A percentile compares a stretch with the other conserved stretches of the same genome.
Evolutionary conservation across 768 basidiomycete species (phyloP).

Genomic region (Boletus vermiculosoides): DNA sequence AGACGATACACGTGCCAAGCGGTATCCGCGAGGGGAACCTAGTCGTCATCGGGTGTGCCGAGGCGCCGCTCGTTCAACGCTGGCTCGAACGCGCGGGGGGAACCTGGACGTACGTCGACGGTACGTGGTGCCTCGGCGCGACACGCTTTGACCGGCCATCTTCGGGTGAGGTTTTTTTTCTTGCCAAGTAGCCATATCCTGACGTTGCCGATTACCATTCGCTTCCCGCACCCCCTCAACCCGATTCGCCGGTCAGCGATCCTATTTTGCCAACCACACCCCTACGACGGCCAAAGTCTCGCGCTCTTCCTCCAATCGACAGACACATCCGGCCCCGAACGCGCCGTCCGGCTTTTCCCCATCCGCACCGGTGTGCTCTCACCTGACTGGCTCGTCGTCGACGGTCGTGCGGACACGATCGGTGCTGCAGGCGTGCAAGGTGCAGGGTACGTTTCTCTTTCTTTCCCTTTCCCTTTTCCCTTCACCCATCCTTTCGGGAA

Average conservation of each 20-base stretch:
- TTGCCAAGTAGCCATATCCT: neutral
- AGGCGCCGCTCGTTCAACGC: conserved; percentile 32
- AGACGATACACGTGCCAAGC: conserved; percentile 16
- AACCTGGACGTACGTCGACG: conserved; percentile 22
- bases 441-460: conserved; percentile 58
- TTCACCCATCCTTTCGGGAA: too few species aligned
- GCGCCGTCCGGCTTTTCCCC: conserved; percentile 72
- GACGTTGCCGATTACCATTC: neutral
- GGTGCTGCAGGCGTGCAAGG: conserved; percentile 75
- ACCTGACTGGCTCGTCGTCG: conserved; percentile 77
- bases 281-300: conserved; percentile 29
- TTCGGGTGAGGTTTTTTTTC: conserved; percentile 12
- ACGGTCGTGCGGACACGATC: conserved; percentile 47
- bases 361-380: conserved; percentile 75
- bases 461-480: too few species aligned
- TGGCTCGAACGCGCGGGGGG: conserved; percentile 30
- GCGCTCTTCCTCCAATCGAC: conserved; percentile 61
- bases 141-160: conserved; percentile 20
- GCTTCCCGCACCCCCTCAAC: neutral
- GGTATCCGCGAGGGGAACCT: conserved; percentile 45
- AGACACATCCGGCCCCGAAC: conserved; percentile 59
- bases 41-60: conserved; percentile 52
- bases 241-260: conserved; percentile 34
- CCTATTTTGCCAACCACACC: conserved; percentile 54
- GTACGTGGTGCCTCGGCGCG: conserved; percentile 14